Evolutionary conservation across 2,329 filamentous ascomycete species (phyloP).

Genomic region (Aquanectria penicillioides): DNA sequence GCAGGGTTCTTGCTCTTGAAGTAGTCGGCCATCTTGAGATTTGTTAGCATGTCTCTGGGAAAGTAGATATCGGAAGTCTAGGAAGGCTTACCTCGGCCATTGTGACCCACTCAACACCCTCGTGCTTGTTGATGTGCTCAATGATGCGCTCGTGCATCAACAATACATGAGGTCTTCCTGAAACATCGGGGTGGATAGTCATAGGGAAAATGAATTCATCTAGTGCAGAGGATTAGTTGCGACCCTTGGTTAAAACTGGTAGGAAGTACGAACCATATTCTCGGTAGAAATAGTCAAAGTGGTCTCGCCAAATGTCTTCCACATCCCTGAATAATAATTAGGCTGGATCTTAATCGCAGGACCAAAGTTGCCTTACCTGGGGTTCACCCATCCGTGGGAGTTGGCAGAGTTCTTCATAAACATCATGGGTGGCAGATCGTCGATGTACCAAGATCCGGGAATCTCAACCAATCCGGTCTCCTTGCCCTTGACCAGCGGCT

Average conservation of each 20-base stretch:
- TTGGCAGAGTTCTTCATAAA: constrained; percentile 75
- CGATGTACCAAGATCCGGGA: constrained; percentile 69
- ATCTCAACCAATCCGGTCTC: constrained; percentile 74
- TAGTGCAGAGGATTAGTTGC: background rate
- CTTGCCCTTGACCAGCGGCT: constrained; percentile 67
- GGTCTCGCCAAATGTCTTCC: constrained; percentile 72
- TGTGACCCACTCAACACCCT: constrained; percentile 72
- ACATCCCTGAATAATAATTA: constrained; percentile 52
- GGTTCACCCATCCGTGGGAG: constrained; percentile 67
- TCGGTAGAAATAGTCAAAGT: constrained; percentile 79
- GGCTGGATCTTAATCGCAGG: background rate
- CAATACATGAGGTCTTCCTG: constrained; percentile 75
- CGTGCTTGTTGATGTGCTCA: constrained; percentile 72
- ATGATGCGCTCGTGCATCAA: constrained; percentile 76
- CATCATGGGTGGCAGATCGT: constrained; percentile 75
- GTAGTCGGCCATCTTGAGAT: constrained; percentile 67
- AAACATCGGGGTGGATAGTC: constrained; percentile 80
- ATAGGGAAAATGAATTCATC: constrained; percentile 81
- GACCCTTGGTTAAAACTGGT: too few relatives aligned
- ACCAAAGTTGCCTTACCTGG: constrained; percentile 41
- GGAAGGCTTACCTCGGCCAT: constrained; percentile 63
- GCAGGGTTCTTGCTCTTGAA: constrained; percentile 74
- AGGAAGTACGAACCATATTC: constrained; percentile 62
- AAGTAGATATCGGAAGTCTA: too few relatives aligned
- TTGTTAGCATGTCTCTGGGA: background rate